Conservation (phyloP, 192 early-diverging fungal genomes). For the Podila clonocystis region DNA sequence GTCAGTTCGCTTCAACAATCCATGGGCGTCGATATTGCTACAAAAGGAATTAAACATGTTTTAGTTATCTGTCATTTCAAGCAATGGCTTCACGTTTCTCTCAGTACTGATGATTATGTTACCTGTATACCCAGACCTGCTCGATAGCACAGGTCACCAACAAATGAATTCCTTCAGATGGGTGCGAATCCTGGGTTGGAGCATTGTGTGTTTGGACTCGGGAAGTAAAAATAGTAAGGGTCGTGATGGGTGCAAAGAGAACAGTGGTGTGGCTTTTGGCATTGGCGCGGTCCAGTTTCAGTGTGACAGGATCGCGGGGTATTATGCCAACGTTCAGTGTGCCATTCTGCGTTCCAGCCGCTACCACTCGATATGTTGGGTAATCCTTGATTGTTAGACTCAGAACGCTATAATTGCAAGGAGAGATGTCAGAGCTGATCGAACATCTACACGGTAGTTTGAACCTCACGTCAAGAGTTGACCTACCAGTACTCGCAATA, state of each 20-base stretch:
- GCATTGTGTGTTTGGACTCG: conserved; percentile 13
- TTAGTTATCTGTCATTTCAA: not conserved
- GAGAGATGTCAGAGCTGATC: no score
- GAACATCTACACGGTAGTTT: no score
- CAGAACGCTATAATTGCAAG: conserved; percentile 16
- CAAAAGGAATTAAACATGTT: not conserved
- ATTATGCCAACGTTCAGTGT: conserved; percentile 39
- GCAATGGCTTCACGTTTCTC: not conserved
- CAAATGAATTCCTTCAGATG: conserved; percentile 51
- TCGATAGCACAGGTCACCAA: conserved; percentile 68
- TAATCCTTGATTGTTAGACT: conserved; percentile 43
- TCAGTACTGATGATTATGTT: not conserved
- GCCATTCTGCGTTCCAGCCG: conserved; percentile 48
- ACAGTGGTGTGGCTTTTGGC: conserved; percentile 36
- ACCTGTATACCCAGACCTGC: conserved; percentile 63
- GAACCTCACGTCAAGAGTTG: no score
- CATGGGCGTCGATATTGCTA: conserved; percentile 55
- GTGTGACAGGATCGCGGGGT: conserved; percentile 24
- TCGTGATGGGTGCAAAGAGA: conserved; percentile 48
- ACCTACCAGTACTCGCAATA: conserved; percentile 50
- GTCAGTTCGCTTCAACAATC: conserved; percentile 46
- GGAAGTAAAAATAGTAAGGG: conserved; percentile 26
- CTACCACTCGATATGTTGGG: conserved; percentile 26
- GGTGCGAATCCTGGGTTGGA: not conserved
- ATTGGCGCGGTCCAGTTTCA: conserved; percentile 17